Percentiles rank a stretch among this genome's conserved stretches.
These are phyloP conservation scores for Castanospermum australe DNA, from an alignment of 306 rosid genomes.

Conservation along the genomic window DNA sequence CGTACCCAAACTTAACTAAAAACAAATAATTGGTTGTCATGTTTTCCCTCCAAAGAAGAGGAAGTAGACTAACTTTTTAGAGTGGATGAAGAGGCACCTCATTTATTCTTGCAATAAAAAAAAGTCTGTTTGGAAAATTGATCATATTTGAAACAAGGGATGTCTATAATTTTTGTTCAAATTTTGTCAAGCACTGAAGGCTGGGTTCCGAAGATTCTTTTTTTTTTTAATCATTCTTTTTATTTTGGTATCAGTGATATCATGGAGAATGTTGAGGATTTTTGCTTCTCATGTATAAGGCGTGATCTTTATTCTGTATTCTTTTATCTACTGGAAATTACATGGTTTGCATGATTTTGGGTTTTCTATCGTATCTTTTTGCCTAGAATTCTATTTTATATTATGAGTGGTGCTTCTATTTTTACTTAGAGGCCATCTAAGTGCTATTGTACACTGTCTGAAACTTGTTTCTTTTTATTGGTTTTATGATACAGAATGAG, in stretches of 20 bases:
- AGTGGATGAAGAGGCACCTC: too few species aligned
- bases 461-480: too few species aligned
- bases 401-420: background rate
- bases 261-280: background rate
- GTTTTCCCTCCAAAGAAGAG: background rate
- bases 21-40: background rate
- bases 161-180: background rate
- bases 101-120: too few species aligned
- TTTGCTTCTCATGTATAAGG: background rate
- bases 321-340: background rate
- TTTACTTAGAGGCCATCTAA: background rate
- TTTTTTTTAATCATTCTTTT: background rate
- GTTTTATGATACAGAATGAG: slow-evolving; percentile 52
- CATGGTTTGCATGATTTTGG: background rate
- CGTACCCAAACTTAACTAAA: too few species aligned
- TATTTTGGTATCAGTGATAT: background rate
- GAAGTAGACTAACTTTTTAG: too few species aligned
- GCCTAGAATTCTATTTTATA: background rate
- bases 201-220: background rate
- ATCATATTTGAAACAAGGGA: background rate
- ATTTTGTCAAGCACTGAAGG: background rate
- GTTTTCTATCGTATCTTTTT: too few species aligned
- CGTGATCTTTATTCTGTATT: background rate
- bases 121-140: background rate
- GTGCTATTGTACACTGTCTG: too few species aligned